Evolutionary conservation across 352 stramenopile species (phyloP), one percentile per base, ranked within the genome.

Genomic region (Pythium sukuiense): DNA sequence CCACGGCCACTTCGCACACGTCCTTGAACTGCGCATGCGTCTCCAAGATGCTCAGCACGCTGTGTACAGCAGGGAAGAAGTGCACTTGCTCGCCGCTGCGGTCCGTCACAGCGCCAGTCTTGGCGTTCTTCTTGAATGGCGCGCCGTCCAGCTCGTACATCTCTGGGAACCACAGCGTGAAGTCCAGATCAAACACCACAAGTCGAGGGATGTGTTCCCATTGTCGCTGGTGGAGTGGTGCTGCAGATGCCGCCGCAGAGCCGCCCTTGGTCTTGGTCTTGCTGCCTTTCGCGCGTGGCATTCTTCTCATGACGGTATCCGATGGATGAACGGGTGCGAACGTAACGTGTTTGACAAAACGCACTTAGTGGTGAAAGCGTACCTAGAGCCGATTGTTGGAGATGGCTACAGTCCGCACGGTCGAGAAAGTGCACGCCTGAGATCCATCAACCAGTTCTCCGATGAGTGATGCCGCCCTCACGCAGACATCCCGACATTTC

Each of bases 141-240:
- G 83, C 71, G 64, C 88, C 88, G 65, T 82, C 74, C 29, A 96
- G 79, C 70, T 95, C 83, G 70, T 94, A 94, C 84, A 96, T 91
- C 69, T 94, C 88, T 1, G 86, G 88, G 54, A 82, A 81, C 85
- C 88, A 92, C 26, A 92, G 65, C 52, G 83, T 92, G 61, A 89
- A 89, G 73, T 92, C 83, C 43, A 92, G 63, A 46, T 92, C 83
- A 52, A 92, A 92, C 13, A 92, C 79, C 46, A 90, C 81, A 46
- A 92, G 79, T n/a, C 67, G 71, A 16, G 83, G 83, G 9, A 92
- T 72, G 53, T 81, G 58, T 48, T 73, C 46, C 83, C 83, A 91
- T 61, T 75, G 49, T 8, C 74, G 72, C 27, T 55, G 50, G 35
- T 52, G 59, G 13, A 58, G 26, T 39, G 56, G 24, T 41, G 56